Evolutionary conservation across 2,329 filamentous ascomycete genomes (phyloP).

Genomic region (Arthrobotrys conoides): DNA sequence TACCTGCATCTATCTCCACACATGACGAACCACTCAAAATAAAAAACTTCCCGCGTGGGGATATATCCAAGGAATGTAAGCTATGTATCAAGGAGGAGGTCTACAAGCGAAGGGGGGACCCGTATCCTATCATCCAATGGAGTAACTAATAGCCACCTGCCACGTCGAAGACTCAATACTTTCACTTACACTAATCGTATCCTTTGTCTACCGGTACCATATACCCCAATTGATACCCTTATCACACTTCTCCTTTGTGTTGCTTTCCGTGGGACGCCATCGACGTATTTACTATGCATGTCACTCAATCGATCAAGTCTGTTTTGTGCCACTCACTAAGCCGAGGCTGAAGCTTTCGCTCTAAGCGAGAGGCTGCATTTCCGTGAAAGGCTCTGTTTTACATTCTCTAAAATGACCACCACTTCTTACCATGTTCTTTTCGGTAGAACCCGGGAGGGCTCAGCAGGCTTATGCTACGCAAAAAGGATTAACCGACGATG

Average conservation of each 20-base stretch:
- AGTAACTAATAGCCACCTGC: constrained; percentile 53
- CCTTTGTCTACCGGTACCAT: constrained; percentile 18
- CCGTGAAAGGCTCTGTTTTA: constrained; percentile 23
- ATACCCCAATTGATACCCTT: neutral
- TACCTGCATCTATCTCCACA: constrained; percentile 11
- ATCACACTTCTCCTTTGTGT: neutral
- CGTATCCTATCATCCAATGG: constrained; percentile 17
- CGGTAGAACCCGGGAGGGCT: constrained; percentile 19
- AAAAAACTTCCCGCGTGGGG: constrained; percentile 10
- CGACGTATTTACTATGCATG: constrained; percentile 5
- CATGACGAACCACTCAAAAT: neutral
- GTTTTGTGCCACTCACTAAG: constrained; percentile 30
- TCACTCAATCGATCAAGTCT: neutral
- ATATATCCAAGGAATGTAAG: constrained; percentile 30
- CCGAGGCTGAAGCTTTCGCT: constrained; percentile 25
- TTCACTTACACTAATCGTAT: neutral
- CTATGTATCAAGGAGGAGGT: too few species aligned
- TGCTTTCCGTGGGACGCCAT: neutral
- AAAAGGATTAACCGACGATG: neutral
- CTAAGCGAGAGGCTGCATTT: constrained; percentile 36
- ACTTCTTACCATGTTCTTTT: neutral
- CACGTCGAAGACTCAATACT: constrained; percentile 38
- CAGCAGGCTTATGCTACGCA: neutral
- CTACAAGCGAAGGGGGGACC: constrained; percentile 11
- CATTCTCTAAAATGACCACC: constrained; percentile 13